Base-by-base conservation (phyloP, 768 basidiomycete genomes). In the Myochromella boudieri region DNA sequence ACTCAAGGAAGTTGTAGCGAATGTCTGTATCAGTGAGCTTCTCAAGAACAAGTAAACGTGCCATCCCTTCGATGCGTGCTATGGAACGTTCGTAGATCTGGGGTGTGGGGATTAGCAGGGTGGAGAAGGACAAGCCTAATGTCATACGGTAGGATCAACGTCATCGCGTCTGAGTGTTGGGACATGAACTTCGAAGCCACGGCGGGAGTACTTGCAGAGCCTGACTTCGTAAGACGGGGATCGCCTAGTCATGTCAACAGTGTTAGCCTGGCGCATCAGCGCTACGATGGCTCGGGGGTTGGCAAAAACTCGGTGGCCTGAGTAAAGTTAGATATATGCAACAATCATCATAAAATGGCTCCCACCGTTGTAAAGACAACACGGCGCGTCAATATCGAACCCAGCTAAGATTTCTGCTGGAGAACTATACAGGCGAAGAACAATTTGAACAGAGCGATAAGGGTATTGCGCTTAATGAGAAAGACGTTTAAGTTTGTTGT, bases 241-340 rank as follows among this genome's bases (percentile, higher is more conserved):
- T 27, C 82, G 71, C n/a, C 81, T 67, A 4, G 78, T 77, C 66
- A 81, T 72, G 55, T 82, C 82, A 42, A 81, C 73, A 0, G 77
- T 80, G 59, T 83, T 83, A 64, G 73, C 72, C 58, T 85, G 81
- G n/a, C 79, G 77, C 76, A 85, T 84, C 74, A 78, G 74, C 22
- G 82, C 76, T 9, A 79, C 63, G 42, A 84, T 70, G 10, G 79
- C 75, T 7, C 82, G 72, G 3, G 82, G 82, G 51, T 77, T 82
- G 4, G 78, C 81, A 69, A 74, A 79, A 10, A 84, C 76, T n/a
- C 72, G 77, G 40, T 66, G 49, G 14, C 74, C 72, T 75, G 32
- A 1, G 26, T 10, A 42, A 18, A 10, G 12, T 37, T 40, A 44
- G 29, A 24, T 15, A 33, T 27, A 47, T 15, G 44, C 8, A 32